These are phyloP conservation scores for Sporormia fimetaria DNA, from an alignment of 495 filamentous ascomycete genomes.

Conservation along the genomic window DNA sequence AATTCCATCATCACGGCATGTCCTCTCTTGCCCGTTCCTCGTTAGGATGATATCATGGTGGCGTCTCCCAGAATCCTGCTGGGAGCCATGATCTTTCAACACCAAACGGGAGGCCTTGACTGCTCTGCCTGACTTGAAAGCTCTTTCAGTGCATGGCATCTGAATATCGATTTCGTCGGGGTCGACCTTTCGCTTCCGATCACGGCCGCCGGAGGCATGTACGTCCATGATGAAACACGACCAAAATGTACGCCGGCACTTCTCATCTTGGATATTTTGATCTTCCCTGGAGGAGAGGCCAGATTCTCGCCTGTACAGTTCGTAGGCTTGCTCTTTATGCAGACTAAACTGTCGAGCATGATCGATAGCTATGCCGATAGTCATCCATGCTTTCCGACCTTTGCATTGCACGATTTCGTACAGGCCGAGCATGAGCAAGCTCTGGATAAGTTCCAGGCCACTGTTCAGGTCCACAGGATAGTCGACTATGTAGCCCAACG, in stretches of 20 bases:
- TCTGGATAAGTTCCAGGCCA: conserved; percentile 66
- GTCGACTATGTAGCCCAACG: no score
- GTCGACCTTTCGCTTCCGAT: conserved; percentile 56
- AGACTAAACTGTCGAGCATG: conserved; percentile 59
- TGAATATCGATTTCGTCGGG: conserved; percentile 57
- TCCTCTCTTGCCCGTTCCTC: conserved; percentile 24
- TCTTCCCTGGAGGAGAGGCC: conserved; percentile 30
- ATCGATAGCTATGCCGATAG: conserved; percentile 67
- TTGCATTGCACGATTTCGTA: conserved; percentile 78
- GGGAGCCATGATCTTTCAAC: no score
- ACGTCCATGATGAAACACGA: conserved; percentile 77
- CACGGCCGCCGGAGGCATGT: conserved; percentile 64
- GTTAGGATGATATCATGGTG: conserved; percentile 14
- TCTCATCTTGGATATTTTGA: conserved; percentile 58
- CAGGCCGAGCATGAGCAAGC: conserved; percentile 68
- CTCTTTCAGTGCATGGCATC: conserved; percentile 53
- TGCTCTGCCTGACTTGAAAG: conserved; percentile 59
- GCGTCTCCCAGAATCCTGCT: no score
- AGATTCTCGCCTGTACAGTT: conserved; percentile 34
- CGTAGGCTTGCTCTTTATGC: conserved; percentile 49
- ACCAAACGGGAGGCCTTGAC: conserved; percentile 35
- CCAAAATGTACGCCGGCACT: conserved; percentile 73
- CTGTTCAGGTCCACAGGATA: no score
- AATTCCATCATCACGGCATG: conserved; percentile 53
- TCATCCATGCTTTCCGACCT: conserved; percentile 65